Percentiles rank a stretch among this genome's conserved stretches.
Conservation (phyloP, 2,329 filamentous ascomycete species). For the Trichoderma sp. region DNA sequence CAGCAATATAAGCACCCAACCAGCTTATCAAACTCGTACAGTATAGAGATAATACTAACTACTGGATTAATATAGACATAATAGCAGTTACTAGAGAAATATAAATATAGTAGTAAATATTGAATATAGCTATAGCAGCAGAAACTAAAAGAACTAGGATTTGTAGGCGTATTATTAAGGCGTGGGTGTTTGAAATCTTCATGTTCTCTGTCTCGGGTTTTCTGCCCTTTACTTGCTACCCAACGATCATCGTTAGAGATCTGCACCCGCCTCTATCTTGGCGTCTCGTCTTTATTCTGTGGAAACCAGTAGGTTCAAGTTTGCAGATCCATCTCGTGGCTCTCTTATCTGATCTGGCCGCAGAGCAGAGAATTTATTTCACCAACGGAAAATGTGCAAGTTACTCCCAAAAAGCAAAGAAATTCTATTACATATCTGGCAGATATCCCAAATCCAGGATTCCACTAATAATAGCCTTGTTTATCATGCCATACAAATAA, state of each 20-base stretch:
- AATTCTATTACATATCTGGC: not conserved
- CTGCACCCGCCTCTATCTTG: not conserved
- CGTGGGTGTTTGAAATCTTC: no score
- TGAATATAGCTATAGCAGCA: no score
- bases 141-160: no score
- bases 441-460: not conserved
- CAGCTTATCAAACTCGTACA: no score
- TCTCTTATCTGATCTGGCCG: not conserved
- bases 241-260: not conserved
- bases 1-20: no score
- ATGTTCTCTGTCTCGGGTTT: no score
- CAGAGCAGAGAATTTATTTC: not conserved
- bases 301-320: no score
- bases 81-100: no score
- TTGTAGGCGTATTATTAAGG: no score
- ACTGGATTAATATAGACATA: no score
- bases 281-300: not conserved
- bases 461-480: not conserved
- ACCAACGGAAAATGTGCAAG: not conserved
- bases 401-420: not conserved
- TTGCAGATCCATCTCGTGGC: not conserved
- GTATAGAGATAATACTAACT: no score
- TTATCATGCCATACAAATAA: not conserved
- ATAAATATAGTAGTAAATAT: no score
- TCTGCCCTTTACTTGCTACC: not conserved